These are phyloP conservation scores for Xylaria nigripes DNA, from an alignment of 495 filamentous ascomycete species.

Conservation along the genomic window DNA sequence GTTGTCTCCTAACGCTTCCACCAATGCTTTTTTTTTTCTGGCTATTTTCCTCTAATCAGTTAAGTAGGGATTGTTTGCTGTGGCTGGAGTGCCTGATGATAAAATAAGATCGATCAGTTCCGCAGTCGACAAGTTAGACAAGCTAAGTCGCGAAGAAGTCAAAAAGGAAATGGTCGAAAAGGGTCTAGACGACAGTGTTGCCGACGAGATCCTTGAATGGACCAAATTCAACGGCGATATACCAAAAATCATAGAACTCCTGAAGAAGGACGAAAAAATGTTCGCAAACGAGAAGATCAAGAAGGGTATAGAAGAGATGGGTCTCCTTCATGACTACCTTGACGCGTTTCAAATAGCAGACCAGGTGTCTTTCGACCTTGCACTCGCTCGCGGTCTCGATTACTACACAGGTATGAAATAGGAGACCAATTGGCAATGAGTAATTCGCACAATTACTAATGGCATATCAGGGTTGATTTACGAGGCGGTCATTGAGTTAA, in stretches of 20 bases:
- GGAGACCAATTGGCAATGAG: not conserved
- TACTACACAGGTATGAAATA: slow-evolving; percentile 75
- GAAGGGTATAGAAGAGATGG: slow-evolving; percentile 74
- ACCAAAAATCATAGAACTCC: slow-evolving; percentile 57
- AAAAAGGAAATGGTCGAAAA: slow-evolving; percentile 91
- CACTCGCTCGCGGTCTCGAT: slow-evolving; percentile 76
- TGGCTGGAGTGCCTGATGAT: slow-evolving; percentile 79
- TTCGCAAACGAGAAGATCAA: slow-evolving; percentile 62
- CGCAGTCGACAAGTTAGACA: slow-evolving; percentile 94
- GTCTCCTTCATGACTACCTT: slow-evolving; percentile 70
- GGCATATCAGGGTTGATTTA: slow-evolving; percentile 48
- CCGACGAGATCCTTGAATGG: slow-evolving; percentile 80
- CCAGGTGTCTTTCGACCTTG: slow-evolving; percentile 71
- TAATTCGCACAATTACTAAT: not conserved
- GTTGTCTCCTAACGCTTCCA: not conserved
- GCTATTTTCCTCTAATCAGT: not conserved
- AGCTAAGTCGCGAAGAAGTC: slow-evolving; percentile 84
- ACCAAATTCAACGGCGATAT: slow-evolving; percentile 57
- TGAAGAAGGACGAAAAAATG: slow-evolving; percentile 56
- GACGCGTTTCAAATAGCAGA: slow-evolving; percentile 64
- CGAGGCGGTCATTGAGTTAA: slow-evolving; percentile 76
- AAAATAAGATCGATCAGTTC: slow-evolving; percentile 81
- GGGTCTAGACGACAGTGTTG: slow-evolving; percentile 61
- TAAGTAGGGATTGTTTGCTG: slow-evolving; percentile 63
- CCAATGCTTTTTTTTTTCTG: not conserved